Percentiles rank a stretch among this genome's conserved stretches.
Evolutionary conservation across 345 rosid genomes (phyloP).

Genomic region (Melaleuca alternifolia): DNA sequence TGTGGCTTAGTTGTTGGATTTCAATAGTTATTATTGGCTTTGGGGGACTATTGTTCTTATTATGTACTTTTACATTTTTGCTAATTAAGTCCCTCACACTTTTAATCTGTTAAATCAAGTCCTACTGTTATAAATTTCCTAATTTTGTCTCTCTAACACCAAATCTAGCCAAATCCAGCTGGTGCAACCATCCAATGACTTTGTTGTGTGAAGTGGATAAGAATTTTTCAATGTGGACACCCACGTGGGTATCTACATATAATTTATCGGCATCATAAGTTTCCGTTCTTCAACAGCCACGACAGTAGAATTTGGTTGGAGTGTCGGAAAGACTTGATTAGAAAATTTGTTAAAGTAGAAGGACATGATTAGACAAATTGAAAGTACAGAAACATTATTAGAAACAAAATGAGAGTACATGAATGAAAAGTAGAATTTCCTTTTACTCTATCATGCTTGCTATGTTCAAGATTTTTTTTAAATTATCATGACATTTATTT

Average conservation of each 20-base stretch:
- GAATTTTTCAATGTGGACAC: background rate
- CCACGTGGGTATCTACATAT: background rate
- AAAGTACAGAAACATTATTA: background rate
- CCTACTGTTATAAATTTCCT: background rate
- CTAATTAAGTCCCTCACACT: background rate
- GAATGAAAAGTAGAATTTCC: background rate
- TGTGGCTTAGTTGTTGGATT: background rate
- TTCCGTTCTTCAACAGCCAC: fast-evolving
- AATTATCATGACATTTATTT: background rate
- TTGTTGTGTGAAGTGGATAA: fast-evolving
- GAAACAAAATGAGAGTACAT: background rate
- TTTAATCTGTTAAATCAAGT: background rate
- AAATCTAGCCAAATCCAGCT: background rate
- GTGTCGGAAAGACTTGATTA: background rate
- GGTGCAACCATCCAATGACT: fast-evolving
- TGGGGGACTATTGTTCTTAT: background rate
- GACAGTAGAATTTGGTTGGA: background rate
- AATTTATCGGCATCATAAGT: background rate
- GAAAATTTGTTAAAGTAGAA: background rate
- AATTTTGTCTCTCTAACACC: background rate
- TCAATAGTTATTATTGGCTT: background rate
- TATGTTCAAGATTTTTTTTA: background rate
- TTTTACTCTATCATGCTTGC: background rate
- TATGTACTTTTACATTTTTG: background rate
- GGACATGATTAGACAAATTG: background rate